Evolutionary conservation across 768 basidiomycete genomes (phyloP), one percentile per base, ranked within the genome.

Genomic region (Gelatoporia subvermispora): DNA sequence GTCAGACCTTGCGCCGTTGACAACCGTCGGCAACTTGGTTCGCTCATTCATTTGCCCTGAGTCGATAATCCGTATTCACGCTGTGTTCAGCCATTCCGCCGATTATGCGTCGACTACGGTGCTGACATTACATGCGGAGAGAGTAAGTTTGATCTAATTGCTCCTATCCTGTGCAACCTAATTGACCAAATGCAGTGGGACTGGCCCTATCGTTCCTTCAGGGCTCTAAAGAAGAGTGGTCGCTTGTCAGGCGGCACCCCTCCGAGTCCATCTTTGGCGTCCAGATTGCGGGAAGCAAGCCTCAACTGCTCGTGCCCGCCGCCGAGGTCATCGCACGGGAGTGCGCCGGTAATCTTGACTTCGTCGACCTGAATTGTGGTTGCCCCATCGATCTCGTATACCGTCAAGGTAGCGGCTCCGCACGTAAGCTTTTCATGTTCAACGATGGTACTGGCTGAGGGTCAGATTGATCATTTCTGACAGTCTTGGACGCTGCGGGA

Each of bases 381-480:
- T 98, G 96, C 66, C 96, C 96, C 3, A 98, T 98, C 57, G 96
- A 99, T 66, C 72, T 97, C 37, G 90, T 99, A 1, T 96, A 94
- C 70, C 88, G 87, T 59, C 78, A 79, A 13, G 93, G 93, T 3
- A 93, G 91, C 47, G 93, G 93, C 0, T 88, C 87, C 49, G 93
- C 93, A 22, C 65, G 93, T 93, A 58, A 43, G 87, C 83, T 8
- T 40, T n/a, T 31, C 36, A 15, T 39, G 2, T 21, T 15, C 3
- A 9, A 18, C 16, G 21, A 18, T 17, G 36, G 13, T 22, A 18
- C 23, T 24, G 37, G 16, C 37, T 8, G 37, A 9, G n/a, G 9
- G 35, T 35, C 9, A 9, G 37, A 41, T n/a, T 7, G 8, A 41
- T 23, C 16, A 11, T 16, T 20, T 0, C 45, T 47, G 11, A 35